These are phyloP conservation scores for Leishmania gerbilli DNA, from an alignment of 208 protist genomes.

Conservation along the genomic window DNA sequence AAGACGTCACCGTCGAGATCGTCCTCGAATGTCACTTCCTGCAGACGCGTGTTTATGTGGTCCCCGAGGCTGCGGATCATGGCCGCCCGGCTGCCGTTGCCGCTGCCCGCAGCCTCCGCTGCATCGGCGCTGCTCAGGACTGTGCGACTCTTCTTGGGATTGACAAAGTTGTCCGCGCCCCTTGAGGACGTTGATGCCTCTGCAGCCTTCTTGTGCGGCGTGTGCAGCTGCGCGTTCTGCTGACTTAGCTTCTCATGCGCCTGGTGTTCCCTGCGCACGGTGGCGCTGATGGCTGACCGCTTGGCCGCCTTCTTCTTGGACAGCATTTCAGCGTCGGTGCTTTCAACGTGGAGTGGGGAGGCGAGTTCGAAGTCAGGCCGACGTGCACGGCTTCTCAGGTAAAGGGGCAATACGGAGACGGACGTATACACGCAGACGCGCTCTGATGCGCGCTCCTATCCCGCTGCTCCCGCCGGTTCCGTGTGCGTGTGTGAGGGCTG, in stretches of 20 bases:
- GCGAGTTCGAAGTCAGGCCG: not conserved
- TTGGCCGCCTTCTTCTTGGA: slow-evolving; percentile 65
- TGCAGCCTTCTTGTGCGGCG: not conserved
- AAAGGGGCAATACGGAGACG: slow-evolving; percentile 19
- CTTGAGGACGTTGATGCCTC: not conserved
- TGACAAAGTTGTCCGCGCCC: not conserved
- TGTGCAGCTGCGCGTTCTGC: not conserved
- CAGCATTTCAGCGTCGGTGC: slow-evolving; percentile 48
- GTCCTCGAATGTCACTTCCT: slow-evolving; percentile 72
- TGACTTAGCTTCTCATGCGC: slow-evolving; percentile 18
- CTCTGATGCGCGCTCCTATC: not conserved
- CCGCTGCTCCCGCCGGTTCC: not conserved
- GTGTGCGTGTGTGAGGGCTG: not conserved
- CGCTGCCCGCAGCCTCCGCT: slow-evolving; percentile 19
- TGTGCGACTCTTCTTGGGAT: not conserved
- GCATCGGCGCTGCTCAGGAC: slow-evolving; percentile 32
- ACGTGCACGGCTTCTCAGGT: not conserved
- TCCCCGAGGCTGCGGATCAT: slow-evolving; percentile 74
- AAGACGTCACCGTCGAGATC: slow-evolving; percentile 79
- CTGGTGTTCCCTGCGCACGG: slow-evolving; percentile 39
- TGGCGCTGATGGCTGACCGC: slow-evolving; percentile 41
- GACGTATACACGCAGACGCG: not conserved
- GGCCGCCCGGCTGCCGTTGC: slow-evolving; percentile 32
- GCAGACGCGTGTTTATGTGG: slow-evolving; percentile 83
- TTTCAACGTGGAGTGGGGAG: not conserved